A percentile compares a stretch with the other conserved stretches of the same genome.
Evolutionary conservation across 2,329 filamentous ascomycete species (phyloP).

Genomic region (Monosporascus cannonballus): DNA sequence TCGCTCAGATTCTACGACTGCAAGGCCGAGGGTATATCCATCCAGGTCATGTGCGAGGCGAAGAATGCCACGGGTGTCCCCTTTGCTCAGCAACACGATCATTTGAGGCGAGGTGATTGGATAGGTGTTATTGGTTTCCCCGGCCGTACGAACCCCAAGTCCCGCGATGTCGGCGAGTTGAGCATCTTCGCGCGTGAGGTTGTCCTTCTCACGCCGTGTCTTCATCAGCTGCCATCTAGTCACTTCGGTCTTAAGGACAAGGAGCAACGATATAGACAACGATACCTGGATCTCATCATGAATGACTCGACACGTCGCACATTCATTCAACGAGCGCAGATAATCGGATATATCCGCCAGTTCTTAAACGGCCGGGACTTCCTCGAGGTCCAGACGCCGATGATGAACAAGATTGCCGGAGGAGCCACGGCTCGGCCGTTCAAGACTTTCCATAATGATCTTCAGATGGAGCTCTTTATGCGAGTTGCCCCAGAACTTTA

Average conservation of each 20-base stretch:
- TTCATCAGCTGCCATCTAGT: conserved; percentile 85
- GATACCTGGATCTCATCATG: conserved; percentile 95
- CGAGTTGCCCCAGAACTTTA: conserved; percentile 92
- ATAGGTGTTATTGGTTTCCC: conserved; percentile 83
- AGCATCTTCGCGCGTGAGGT: conserved; percentile 90
- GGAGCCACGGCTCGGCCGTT: conserved; percentile 95
- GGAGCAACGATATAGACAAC: conserved; percentile 87
- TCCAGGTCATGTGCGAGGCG: conserved; percentile 89
- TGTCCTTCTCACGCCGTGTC: conserved; percentile 78
- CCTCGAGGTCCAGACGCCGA: conserved; percentile 91
- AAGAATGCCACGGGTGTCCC: conserved; percentile 63
- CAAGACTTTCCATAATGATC: conserved; percentile 91
- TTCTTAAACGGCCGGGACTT: conserved; percentile 89
- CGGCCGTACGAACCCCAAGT: conserved; percentile 78
- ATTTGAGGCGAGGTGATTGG: conserved; percentile 85
- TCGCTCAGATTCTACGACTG: too few relatives aligned
- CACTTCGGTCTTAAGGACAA: conserved; percentile 94
- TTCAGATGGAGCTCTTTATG: conserved; percentile 92
- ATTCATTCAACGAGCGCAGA: conserved; percentile 79
- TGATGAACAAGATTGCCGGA: conserved; percentile 94
- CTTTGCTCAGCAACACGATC: conserved; percentile 86
- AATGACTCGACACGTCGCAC: conserved; percentile 81
- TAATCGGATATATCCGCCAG: conserved; percentile 79
- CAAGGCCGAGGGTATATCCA: conserved; percentile 61
- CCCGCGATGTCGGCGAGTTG: conserved; percentile 86